These are phyloP conservation scores for Rosa persica DNA, from an alignment of 306 rosid genomes.

Conservation along the genomic window DNA sequence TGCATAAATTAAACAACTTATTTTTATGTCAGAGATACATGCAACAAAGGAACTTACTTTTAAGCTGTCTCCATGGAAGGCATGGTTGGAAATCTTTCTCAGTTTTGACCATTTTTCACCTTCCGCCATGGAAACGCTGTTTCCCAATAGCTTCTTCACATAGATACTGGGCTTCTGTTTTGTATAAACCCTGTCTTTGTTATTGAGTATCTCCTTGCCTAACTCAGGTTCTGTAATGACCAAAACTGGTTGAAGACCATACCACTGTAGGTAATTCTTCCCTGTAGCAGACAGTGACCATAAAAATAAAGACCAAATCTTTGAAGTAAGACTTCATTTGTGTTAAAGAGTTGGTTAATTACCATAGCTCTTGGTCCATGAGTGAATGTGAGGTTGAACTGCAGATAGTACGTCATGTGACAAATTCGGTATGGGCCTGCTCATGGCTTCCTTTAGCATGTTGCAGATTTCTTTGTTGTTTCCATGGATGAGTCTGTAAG, in stretches of 20 bases:
- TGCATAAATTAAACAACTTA: not conserved
- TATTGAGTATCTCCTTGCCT: conserved; percentile 23
- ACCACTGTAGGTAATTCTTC: conserved; percentile 32
- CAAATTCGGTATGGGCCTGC: conserved; percentile 17
- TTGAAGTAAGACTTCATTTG: not conserved
- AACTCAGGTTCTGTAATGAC: conserved; percentile 28
- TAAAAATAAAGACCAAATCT: not conserved
- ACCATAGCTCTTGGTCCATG: conserved; percentile 12
- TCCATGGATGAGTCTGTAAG: conserved; percentile 28
- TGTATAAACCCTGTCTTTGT: conserved; percentile 15
- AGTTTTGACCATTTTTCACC: conserved; percentile 35
- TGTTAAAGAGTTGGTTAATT: not conserved
- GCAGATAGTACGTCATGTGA: conserved; percentile 23
- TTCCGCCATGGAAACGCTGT: conserved; percentile 11
- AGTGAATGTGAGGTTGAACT: conserved; percentile 25
- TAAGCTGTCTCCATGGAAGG: conserved; percentile 27
- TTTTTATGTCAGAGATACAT: not conserved
- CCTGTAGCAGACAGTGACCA: conserved; percentile 9
- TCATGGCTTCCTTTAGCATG: conserved; percentile 28
- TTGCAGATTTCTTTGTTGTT: conserved; percentile 20
- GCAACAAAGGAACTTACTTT: conserved; percentile 14
- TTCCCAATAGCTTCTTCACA: not conserved
- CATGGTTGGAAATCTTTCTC: conserved; percentile 19
- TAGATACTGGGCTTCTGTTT: not conserved
- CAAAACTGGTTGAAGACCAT: conserved; percentile 25